A percentile compares a stretch with the other conserved stretches of the same genome.
phyloP scores from a whole-genome alignment of 345 rosid species.

The Eucalyptus polybractea region DNA sequence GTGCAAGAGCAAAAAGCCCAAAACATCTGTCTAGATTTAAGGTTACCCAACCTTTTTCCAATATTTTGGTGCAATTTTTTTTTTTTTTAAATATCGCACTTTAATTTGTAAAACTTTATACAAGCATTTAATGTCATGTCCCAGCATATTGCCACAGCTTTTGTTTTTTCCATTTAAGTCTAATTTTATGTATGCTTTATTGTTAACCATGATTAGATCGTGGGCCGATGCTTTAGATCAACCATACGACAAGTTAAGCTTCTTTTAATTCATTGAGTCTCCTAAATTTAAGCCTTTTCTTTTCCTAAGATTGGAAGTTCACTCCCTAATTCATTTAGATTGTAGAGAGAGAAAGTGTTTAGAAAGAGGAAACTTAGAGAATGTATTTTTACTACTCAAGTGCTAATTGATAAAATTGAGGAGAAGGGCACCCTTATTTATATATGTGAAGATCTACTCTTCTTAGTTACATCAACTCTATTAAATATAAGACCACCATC shows the following conservation, averaged over 20 bases:
- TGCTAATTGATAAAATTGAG: no score
- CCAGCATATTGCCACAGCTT: not conserved
- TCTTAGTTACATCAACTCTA: not conserved
- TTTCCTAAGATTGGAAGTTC: no score
- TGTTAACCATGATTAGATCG: not conserved
- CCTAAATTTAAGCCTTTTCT: no score
- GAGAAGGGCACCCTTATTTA: not conserved
- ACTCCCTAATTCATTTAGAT: not conserved
- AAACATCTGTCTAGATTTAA: not conserved
- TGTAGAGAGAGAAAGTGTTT: not conserved
- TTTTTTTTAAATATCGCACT: not conserved
- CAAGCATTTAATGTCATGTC: not conserved
- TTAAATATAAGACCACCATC: not conserved
- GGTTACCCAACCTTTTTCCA: not conserved
- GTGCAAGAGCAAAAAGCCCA: not conserved
- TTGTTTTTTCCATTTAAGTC: not conserved
- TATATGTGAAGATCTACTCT: not conserved
- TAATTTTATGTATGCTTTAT: not conserved
- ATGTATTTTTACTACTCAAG: no score
- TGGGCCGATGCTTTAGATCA: rapidly evolving
- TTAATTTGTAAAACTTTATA: not conserved
- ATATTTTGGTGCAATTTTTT: not conserved
- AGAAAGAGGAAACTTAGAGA: no score
- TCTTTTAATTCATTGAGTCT: no score
- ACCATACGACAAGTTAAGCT: no score